Percentiles rank a stretch among this genome's conserved stretches.
phyloP scores from a whole-genome alignment of 129 eudicot species.

The Chrysanthemum seticuspe region DNA sequence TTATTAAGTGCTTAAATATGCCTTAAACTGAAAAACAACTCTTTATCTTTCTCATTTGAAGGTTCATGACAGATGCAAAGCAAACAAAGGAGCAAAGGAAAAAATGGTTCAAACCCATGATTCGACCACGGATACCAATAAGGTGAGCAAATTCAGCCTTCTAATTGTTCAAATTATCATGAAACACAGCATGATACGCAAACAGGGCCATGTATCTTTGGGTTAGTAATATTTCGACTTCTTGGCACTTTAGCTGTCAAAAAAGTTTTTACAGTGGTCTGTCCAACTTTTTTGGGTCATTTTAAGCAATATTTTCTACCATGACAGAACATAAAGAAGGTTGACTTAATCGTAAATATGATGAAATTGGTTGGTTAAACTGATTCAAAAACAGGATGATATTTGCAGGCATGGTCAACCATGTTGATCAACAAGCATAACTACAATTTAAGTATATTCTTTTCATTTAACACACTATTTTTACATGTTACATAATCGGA shows the following conservation, averaged over 20 bases:
- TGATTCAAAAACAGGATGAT: neutral
- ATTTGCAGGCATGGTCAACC: slow-evolving; percentile 20
- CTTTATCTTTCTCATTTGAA: neutral
- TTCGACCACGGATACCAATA: neutral
- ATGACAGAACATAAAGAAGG: no score
- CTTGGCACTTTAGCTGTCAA: no score
- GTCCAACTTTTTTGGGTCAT: no score
- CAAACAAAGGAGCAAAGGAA: slow-evolving; percentile 17
- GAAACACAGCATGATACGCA: slow-evolving; percentile 4
- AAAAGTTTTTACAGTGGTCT: no score
- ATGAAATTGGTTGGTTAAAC: neutral
- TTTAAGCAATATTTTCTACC: no score
- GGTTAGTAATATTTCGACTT: no score
- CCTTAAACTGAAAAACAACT: neutral
- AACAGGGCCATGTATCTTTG: neutral
- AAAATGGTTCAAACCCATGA: slow-evolving; percentile 14
- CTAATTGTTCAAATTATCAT: neutral
- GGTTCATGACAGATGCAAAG: slow-evolving; percentile 12
- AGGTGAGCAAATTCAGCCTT: neutral
- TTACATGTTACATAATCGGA: slow-evolving; percentile 42
- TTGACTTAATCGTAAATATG: no score
- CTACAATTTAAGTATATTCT: slow-evolving; percentile 15
- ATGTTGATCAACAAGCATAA: slow-evolving; percentile 14
- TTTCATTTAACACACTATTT: slow-evolving; percentile 32
- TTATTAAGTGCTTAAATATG: slow-evolving; percentile 17